A percentile compares a stretch with the other conserved stretches of the same genome.
These are phyloP conservation scores for Annulohypoxylon moriforme DNA, from an alignment of 495 filamentous ascomycete genomes.

Conservation along the genomic window DNA sequence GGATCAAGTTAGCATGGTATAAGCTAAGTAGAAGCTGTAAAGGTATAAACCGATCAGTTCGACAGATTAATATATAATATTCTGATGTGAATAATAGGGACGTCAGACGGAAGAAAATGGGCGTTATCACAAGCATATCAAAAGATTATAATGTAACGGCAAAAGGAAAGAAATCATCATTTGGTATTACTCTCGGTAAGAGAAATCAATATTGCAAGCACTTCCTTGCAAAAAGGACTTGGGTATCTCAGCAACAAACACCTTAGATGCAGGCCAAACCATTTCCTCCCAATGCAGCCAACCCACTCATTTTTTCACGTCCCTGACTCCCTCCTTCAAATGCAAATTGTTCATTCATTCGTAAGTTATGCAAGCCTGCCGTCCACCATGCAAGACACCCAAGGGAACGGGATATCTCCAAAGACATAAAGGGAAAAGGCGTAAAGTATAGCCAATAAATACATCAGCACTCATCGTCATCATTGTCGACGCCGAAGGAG, in stretches of 20 bases:
- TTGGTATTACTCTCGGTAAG: background rate
- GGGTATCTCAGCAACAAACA: conserved; percentile 15
- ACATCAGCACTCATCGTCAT: conserved; percentile 18
- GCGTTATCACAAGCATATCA: background rate
- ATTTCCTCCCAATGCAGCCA: background rate
- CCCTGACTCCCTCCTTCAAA: too few species aligned
- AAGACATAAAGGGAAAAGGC: background rate
- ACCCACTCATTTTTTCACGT: background rate
- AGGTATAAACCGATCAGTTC: too few species aligned
- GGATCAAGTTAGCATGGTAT: too few species aligned
- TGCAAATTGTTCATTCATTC: too few species aligned
- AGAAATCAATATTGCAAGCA: background rate
- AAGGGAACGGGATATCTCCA: too few species aligned
- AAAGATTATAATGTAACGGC: background rate
- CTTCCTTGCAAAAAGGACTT: background rate
- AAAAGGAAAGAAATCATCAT: background rate
- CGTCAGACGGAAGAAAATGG: background rate
- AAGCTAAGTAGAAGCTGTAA: too few species aligned
- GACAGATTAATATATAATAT: too few species aligned
- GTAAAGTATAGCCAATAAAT: too few species aligned
- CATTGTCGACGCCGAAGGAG: conserved; percentile 40
- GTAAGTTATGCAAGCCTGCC: background rate
- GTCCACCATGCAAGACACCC: too few species aligned
- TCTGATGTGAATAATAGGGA: background rate
- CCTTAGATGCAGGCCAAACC: background rate